Evolutionary conservation across 768 basidiomycete genomes (phyloP), one percentile per base, ranked within the genome.

Genomic region (Suillus fuscotomentosus): DNA sequence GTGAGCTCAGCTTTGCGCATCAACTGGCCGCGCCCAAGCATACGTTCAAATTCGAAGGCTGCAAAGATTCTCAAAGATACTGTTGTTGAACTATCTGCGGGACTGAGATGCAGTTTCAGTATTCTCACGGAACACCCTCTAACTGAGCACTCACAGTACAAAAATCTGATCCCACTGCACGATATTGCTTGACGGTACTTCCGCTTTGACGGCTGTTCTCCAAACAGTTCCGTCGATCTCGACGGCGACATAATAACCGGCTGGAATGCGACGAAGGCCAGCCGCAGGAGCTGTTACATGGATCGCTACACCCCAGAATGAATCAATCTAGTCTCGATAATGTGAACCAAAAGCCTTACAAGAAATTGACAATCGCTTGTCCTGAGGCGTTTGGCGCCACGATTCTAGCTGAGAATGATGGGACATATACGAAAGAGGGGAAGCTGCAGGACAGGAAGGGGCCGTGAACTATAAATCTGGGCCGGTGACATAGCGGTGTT

Each of bases 121-220:
- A 27, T n/a, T 45, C 14, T 39, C n/a, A 22, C 60, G 2, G 9
- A 60, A 48, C 3, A 24, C 14, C 24, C 13, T 59, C 17, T 24
- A 42, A 27, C 4, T 20, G n/a, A 42, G 36, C 10, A 45, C 57
- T 17, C 36, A 69, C 68, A 69, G 48, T 7, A 38, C 13, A 20
- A 69, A 63, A 34, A 22, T 34, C 17, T 69, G 63, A 4, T 67
- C 60, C 69, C 69, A 70, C 14, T 65, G 48, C 38, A 70, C 61
- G 31, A 60, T n/a, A 47, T 64, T 60, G n/a, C 54, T 24, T 24
- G 63, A 55, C n/a, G 4, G 39, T 13, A 62, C 17, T 59, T 59
- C 11, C 3, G 63, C 45, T 57, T 57, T 65, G 11, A 15, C 65
- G 22, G 47, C 20, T 8, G 69, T 70, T 41, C 55, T 60, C 56